Evolutionary conservation across 257 asterid species (phyloP), one percentile per base, ranked within the genome.

Genomic region (Nicotiana attenuata): DNA sequence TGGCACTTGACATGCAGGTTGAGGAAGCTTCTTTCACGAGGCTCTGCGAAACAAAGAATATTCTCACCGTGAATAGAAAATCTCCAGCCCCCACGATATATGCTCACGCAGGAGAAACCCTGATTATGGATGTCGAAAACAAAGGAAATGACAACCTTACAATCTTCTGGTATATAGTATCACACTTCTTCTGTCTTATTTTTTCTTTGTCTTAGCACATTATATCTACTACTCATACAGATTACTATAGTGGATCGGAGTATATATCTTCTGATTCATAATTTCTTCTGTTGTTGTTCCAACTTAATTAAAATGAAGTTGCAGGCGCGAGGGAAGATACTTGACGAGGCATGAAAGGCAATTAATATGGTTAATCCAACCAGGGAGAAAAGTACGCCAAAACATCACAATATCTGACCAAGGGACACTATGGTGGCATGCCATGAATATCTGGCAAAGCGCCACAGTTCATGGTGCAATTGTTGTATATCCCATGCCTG

Each of bases 351-450:
- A 35, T 53, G n/a, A 14, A 53, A 53, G n/a, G 1, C 59, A 53
- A 53, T 14, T 53, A 14, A 53, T 89, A 26, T 89, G 95, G 82
- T 91, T 92, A 9, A 88, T 91, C 22, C 65, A 4, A 55, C 88
- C 95, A 45, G 93, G 93, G 3, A 2, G 53, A 1, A 86, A 5
- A 55, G 90, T 90, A 55, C 79, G 82, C 31, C 93, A 84, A 57
- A 84, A 56, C 78, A 83, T 91, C 1, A 87, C 86, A 33, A 65
- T 91, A 8, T 81, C 89, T 0, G 93, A 87, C 0, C 41, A 35
- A 7, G 92, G 93, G 9, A 91, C 89, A 1, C 3, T 91, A 26
- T 88, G 93, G 95, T 91, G 93, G 94, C 93, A 91, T 41, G 94
- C 94, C 0, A 85, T 88, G 7, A 89, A 90, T 33, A 87, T 89